Base-by-base conservation (phyloP, 2,329 filamentous ascomycete genomes). In the Juglanconis juglandina region DNA sequence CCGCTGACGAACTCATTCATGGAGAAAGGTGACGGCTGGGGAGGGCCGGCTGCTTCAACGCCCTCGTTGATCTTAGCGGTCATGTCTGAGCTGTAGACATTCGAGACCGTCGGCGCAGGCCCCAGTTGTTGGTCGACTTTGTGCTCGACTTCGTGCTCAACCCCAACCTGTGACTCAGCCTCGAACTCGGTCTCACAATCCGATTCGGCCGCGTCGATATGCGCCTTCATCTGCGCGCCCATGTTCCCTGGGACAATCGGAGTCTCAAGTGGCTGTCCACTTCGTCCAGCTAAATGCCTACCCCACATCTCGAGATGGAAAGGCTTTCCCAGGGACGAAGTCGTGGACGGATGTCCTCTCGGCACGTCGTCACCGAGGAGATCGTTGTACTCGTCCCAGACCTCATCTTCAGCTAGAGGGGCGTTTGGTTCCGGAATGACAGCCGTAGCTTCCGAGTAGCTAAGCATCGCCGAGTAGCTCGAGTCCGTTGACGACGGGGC, bases 371-470 rank as follows among this genome's bases (percentile, higher is more conserved):
- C 87, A 56, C 90, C 90, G 57, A 97, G 83, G 11, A 97, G 77
- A 67, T 97, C 94, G 66, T 98, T 88, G 70, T 96, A 97, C 73
- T 96, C 94, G 55, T 93, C 88, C 94, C 94, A 98, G 1, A 96
- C 83, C 70, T 97, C 94, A 67, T 97, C 94, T 65, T 96, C 90
- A 1, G 78, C 85, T 4, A 88, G 81, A 0, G 85, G 87, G 4
- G 86, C 85, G 49, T 79, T 79, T 1, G 84, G 79, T 3, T 79
- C 76, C 0, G 89, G 89, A 30, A 90, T 78, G 2, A 91, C 75
- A 6, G 90, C 87, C 14, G 87, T 90, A 3, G 87, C 85, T 5
- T 83, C 82, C 11, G 81, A 80, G 64, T 82, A 86, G 58, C 83
- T 86, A 54, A 81, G 76, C 13, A 82, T 73, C 0, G 84, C 86